A percentile compares a stretch with the other conserved stretches of the same genome.
phyloP scores from a whole-genome alignment of 1,284 basidiomycete species.

The Ustilago esculenta region DNA sequence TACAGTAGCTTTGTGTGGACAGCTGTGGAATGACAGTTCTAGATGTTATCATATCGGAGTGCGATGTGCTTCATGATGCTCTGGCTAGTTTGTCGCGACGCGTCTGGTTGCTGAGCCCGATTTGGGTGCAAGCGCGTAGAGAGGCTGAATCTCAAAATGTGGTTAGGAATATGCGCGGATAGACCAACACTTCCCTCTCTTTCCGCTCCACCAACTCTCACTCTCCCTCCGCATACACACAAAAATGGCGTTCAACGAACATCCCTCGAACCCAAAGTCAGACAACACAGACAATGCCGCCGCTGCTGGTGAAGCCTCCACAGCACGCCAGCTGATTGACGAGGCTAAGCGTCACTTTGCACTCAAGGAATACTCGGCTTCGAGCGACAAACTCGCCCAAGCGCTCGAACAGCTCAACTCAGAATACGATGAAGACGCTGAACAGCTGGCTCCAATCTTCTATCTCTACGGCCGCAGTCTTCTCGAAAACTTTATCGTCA shows the following conservation, averaged over 20 bases:
- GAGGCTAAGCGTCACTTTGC: slow-evolving; percentile 58
- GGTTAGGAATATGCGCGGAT: neutral
- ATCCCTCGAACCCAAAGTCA: slow-evolving; percentile 27
- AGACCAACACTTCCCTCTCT: slow-evolving; percentile 20
- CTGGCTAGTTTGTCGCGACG: slow-evolving; percentile 31
- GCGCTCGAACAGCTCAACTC: slow-evolving; percentile 55
- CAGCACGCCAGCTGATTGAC: slow-evolving; percentile 50
- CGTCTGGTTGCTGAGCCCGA: slow-evolving; percentile 1
- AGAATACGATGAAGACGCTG: slow-evolving; percentile 52
- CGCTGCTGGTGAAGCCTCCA: neutral
- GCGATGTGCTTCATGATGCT: too few species aligned
- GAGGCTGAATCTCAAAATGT: neutral
- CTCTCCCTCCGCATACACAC: neutral
- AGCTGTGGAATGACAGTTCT: too few species aligned
- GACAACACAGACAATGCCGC: neutral
- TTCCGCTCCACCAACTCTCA: slow-evolving; percentile 5
- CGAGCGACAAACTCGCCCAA: slow-evolving; percentile 51
- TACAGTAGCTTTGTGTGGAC: too few species aligned
- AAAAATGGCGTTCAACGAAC: slow-evolving; percentile 45
- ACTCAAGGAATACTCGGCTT: slow-evolving; percentile 52
- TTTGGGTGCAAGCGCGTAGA: slow-evolving; percentile 11
- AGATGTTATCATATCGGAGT: too few species aligned
- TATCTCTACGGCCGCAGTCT: slow-evolving; percentile 62
- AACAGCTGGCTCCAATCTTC: slow-evolving; percentile 58
- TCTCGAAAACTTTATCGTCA: slow-evolving; percentile 60